phyloP scores from a whole-genome alignment of 148 eudicot species.

The Heliamphora exappendiculata region DNA sequence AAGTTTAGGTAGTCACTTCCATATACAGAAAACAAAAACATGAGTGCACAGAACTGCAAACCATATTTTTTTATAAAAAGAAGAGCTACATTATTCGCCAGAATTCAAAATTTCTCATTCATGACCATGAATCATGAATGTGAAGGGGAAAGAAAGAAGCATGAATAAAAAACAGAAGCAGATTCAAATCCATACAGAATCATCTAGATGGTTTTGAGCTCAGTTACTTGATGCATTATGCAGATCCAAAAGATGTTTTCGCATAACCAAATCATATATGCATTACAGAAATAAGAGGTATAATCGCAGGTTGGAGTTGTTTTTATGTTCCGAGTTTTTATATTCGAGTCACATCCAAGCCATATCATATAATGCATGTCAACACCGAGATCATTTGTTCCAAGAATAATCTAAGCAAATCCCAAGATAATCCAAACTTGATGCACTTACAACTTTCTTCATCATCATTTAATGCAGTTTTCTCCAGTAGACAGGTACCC shows the following conservation, averaged over 20 bases:
- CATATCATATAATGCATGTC: neutral
- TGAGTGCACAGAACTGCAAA: neutral
- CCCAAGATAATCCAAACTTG: constrained; percentile 9
- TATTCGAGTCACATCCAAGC: neutral
- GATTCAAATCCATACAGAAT: neutral
- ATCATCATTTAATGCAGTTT: constrained; percentile 51
- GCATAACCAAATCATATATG: neutral
- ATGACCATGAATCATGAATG: neutral
- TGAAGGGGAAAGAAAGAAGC: neutral
- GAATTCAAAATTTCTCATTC: neutral
- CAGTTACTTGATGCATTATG: neutral
- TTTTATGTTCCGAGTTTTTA: neutral
- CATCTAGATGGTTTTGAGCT: neutral
- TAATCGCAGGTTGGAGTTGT: neutral
- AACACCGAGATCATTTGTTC: too few relatives aligned
- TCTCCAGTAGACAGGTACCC: constrained; percentile 79
- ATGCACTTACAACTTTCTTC: constrained; percentile 67
- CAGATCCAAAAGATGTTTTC: neutral
- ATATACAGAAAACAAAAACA: neutral
- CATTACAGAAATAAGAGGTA: neutral
- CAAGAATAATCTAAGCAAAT: too few relatives aligned
- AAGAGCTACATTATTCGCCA: neutral
- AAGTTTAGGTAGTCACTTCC: neutral
- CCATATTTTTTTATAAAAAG: too few relatives aligned
- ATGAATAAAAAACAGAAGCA: too few relatives aligned